Evolutionary conservation across 78 protist species (phyloP), one percentile per base, ranked within the genome.

Genomic region (Salpingoeca rosetta): DNA sequence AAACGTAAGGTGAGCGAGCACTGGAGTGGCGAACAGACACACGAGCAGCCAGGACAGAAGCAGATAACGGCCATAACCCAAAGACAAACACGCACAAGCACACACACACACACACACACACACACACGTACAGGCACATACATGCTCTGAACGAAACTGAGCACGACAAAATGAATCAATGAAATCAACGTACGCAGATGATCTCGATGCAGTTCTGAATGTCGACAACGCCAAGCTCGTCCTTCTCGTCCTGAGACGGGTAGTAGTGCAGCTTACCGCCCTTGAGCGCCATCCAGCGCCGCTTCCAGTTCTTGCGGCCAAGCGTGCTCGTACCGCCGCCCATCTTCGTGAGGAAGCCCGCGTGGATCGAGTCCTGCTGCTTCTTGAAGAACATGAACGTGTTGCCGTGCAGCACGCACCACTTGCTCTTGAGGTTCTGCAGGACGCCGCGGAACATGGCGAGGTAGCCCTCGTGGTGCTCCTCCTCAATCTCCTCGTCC

Each of bases 261-360:
- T n/a, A 73, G 86, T 83, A 83, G 44, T 12, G 27, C 39, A 83
- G 51, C 44, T 42, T 41, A 26, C 80, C 86, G 27, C 17, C 45
- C 37, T 36, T 2, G 44, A 83, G 56, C 3, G 57, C 65, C n/a
- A 65, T 3, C 39, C 10, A 83, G 51, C 86, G 78, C 25, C 56
- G 78, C 80, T 83, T 83, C 86, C 86, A 83, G 28, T 3, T 26
- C 41, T 73, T 65, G 86, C 45, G 3, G 73, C 42, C 38, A 7
- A 51, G 65, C 65, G 65, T 51, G 7, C 31, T 22, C 31, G 65
- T 51, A 17, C 65, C 65, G 73, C 83, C 83, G 83, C 83, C 83
- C 39, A 17, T 3, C 83, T 80, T 80, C 37, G 57, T 44, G 27
- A 80, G 65, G 27, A 1, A 80, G 73, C 83, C 83, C 44, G 37